A percentile compares a stretch with the other conserved stretches of the same genome.
Evolutionary conservation across 2,329 filamentous ascomycete species (phyloP).

Genomic region (Venturia aucupariae): DNA sequence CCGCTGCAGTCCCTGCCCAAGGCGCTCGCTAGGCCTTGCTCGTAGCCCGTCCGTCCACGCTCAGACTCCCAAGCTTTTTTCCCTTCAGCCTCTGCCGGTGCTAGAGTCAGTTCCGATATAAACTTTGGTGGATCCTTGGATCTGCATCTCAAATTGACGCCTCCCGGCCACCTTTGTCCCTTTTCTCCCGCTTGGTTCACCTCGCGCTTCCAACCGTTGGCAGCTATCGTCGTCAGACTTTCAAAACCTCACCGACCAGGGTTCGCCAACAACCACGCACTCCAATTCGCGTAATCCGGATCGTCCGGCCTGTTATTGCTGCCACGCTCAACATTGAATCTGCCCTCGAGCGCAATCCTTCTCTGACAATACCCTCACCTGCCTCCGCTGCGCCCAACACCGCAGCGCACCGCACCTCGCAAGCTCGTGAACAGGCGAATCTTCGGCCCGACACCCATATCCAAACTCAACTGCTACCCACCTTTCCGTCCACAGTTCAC

Average conservation of each 20-base stretch:
- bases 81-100: slow-evolving; percentile 1
- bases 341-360: slow-evolving; percentile 4
- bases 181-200: slow-evolving; percentile 6
- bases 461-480: neutral
- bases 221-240: slow-evolving; percentile 6
- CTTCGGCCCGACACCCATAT: neutral
- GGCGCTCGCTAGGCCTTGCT: slow-evolving; percentile 5
- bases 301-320: neutral
- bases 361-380: neutral
- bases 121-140: slow-evolving; percentile 3
- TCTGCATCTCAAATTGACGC: slow-evolving; percentile 8
- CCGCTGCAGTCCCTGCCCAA: neutral
- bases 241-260: neutral
- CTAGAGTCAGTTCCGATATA: neutral
- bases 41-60: neutral
- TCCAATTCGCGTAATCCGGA: slow-evolving; percentile 2
- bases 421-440: neutral
- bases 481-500: neutral
- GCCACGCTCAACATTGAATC: neutral
- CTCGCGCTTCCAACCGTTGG: slow-evolving; percentile 8
- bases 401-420: neutral
- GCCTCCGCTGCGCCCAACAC: neutral
- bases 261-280: neutral
- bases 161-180: slow-evolving; percentile 7
- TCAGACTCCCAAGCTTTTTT: slow-evolving; percentile 5